phyloP scores from a whole-genome alignment of 1,284 basidiomycete genomes.

The Trichosporon ovoides region DNA sequence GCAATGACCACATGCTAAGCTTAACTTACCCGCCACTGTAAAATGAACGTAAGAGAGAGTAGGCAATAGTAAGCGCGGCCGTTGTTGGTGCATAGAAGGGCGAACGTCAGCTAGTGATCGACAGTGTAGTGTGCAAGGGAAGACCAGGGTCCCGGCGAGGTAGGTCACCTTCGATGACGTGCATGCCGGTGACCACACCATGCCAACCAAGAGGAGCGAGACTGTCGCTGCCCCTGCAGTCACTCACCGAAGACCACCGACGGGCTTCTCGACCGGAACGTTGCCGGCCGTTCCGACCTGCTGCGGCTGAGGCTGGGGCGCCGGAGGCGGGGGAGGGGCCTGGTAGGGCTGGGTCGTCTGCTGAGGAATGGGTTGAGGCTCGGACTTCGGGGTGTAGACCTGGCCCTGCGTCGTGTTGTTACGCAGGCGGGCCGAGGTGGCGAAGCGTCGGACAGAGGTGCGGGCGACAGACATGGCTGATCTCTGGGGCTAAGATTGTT shows the following conservation, averaged over 20 bases:
- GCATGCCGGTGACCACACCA: no score
- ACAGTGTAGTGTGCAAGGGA: not conserved
- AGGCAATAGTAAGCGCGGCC: not conserved
- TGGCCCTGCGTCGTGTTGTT: not conserved
- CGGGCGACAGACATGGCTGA: not conserved
- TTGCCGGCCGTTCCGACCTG: conserved; percentile 56
- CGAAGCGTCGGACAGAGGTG: not conserved
- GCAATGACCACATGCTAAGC: no score
- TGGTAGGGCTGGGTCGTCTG: not conserved
- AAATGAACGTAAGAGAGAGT: not conserved
- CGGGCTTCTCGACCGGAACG: conserved; percentile 61
- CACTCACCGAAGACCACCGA: conserved; percentile 65
- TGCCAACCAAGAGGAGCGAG: not conserved
- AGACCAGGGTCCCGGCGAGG: no score
- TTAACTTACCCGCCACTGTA: conserved; percentile 62
- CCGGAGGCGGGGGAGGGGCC: not conserved
- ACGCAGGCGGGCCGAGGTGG: not conserved
- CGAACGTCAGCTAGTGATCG: not conserved
- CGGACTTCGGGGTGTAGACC: not conserved
- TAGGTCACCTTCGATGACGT: no score
- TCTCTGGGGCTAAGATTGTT: not conserved
- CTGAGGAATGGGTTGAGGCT: not conserved
- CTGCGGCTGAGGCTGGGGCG: conserved; percentile 15
- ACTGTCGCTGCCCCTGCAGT: no score
- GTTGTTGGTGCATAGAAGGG: not conserved